These are phyloP conservation scores for Suillus ampliporus DNA, from an alignment of 768 basidiomycete genomes.

Conservation along the genomic window DNA sequence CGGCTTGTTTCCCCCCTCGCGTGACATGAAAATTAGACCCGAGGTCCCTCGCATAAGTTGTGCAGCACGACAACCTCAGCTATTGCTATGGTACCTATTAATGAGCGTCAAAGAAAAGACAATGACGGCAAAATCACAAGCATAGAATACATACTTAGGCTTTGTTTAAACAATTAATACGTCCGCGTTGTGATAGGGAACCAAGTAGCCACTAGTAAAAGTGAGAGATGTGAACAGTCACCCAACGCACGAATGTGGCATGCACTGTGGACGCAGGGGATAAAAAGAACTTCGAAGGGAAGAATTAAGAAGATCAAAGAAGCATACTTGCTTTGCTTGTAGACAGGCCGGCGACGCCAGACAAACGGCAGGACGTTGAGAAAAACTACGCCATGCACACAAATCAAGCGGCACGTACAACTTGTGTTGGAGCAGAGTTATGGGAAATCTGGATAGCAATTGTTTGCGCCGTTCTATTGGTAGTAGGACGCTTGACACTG, in stretches of 20 bases:
- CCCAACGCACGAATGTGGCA: background rate
- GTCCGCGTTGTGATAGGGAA: background rate
- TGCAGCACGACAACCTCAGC: background rate
- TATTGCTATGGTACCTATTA: conserved; percentile 9
- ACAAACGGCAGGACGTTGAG: conserved; percentile 1
- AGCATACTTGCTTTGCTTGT: conserved; percentile 10
- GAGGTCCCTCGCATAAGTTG: conserved; percentile 3
- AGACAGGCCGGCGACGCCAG: background rate
- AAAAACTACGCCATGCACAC: background rate
- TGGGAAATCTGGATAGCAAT: conserved; percentile 1
- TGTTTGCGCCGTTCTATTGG: background rate
- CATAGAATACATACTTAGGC: background rate
- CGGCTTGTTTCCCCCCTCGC: background rate
- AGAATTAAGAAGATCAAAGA: conserved; percentile 9
- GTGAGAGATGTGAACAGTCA: background rate
- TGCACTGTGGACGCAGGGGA: conserved; percentile 3
- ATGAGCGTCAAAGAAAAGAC: background rate
- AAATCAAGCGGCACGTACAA: background rate
- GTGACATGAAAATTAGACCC: background rate
- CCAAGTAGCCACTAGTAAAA: background rate
- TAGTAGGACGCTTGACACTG: background rate
- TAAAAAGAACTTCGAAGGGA: conserved; percentile 1
- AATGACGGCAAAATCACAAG: background rate
- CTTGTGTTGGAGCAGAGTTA: conserved; percentile 1
- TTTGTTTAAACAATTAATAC: conserved; percentile 6